Percentiles rank a stretch among this genome's conserved stretches.
Conservation (phyloP, 2,329 filamentous ascomycete species). For the Alternaria sp. region DNA sequence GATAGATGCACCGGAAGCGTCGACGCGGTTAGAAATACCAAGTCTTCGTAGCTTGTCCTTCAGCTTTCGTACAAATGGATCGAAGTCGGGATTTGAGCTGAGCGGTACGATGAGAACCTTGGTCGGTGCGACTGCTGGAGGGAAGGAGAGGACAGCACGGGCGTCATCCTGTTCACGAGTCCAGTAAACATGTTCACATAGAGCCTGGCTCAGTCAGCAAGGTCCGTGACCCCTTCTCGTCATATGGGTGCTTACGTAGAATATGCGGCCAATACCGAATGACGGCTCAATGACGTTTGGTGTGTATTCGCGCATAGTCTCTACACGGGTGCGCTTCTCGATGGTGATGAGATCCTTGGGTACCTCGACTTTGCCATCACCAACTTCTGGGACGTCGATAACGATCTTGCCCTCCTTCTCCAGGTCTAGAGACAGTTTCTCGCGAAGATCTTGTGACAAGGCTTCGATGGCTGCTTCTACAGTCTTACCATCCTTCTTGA, state of each 20-base stretch:
- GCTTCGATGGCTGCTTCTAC: constrained; percentile 81
- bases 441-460: constrained; percentile 80
- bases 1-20: constrained; percentile 90
- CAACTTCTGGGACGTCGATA: constrained; percentile 74
- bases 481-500: constrained; percentile 87
- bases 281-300: constrained; percentile 98
- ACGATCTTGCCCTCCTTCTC: constrained; percentile 76
- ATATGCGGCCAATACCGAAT: constrained; percentile 93
- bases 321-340: constrained; percentile 80
- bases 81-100: constrained; percentile 81
- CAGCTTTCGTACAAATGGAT: constrained; percentile 75
- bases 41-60: constrained; percentile 77
- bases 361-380: constrained; percentile 78
- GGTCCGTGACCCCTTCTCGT: no score
- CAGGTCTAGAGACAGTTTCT: constrained; percentile 78
- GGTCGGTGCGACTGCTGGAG: constrained; percentile 83
- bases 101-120: constrained; percentile 94
- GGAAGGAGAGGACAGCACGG: constrained; percentile 80
- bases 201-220: constrained; percentile 68
- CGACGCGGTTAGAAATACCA: constrained; percentile 83
- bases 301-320: constrained; percentile 88
- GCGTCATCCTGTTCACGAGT: constrained; percentile 83
- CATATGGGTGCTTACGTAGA: constrained; percentile 67
- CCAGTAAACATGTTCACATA: constrained; percentile 98
- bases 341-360: constrained; percentile 81